Percentiles rank a stretch among this genome's conserved stretches.
Conservation (phyloP, 129 eudicot genomes). For the Kitagawia praeruptora region DNA sequence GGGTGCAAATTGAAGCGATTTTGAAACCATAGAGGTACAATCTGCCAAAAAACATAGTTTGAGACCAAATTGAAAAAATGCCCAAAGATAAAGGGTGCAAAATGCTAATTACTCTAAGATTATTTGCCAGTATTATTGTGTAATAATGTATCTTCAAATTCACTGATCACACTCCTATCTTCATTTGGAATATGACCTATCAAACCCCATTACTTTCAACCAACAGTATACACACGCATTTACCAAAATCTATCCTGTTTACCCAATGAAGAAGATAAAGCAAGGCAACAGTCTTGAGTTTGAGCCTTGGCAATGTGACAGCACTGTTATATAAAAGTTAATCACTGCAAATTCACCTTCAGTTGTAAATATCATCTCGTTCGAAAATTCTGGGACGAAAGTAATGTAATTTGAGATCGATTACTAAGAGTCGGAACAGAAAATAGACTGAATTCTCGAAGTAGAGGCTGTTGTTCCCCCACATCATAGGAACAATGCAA, state of each 20-base stretch:
- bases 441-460: not conserved
- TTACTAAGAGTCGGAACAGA: not conserved
- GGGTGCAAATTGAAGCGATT: too few relatives aligned
- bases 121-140: not conserved
- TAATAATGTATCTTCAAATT: not conserved
- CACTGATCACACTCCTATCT: not conserved
- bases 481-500: not conserved
- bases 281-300: not conserved
- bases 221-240: not conserved
- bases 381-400: not conserved
- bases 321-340: not conserved
- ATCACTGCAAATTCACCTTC: not conserved
- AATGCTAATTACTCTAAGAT: too few relatives aligned
- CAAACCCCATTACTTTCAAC: not conserved
- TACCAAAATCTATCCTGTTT: not conserved
- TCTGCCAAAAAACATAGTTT: too few relatives aligned
- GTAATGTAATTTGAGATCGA: not conserved
- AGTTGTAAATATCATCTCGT: not conserved
- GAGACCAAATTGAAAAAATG: too few relatives aligned
- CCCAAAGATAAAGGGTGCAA: too few relatives aligned
- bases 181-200: not conserved
- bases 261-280: not conserved
- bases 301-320: not conserved
- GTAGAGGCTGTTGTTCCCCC: not conserved
- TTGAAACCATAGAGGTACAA: too few relatives aligned